Evolutionary conservation across 345 rosid genomes (phyloP).

Genomic region (Noccaea caerulescens): DNA sequence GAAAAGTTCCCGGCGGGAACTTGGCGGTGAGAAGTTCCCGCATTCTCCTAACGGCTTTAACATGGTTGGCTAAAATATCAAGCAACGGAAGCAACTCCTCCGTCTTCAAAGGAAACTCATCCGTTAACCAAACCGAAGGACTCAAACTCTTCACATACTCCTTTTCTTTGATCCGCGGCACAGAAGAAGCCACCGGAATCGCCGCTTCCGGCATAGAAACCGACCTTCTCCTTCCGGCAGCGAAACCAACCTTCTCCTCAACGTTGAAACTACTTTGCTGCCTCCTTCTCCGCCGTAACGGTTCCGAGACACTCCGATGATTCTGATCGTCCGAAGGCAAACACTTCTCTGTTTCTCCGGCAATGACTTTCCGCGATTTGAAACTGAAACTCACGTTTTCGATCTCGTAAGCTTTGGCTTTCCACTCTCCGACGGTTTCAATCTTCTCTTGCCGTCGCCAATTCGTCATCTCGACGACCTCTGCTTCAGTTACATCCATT

Average conservation of each 20-base stretch:
- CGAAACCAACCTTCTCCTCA: conserved; percentile 60
- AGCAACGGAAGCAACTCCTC: conserved; percentile 94
- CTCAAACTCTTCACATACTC: conserved; percentile 85
- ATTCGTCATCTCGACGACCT: conserved; percentile 69
- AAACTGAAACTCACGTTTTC: conserved; percentile 80
- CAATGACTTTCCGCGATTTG: conserved; percentile 66
- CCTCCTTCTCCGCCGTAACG: conserved; percentile 60
- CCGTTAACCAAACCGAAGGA: conserved; percentile 91
- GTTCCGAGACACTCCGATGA: conserved; percentile 48
- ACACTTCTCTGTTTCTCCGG: conserved; percentile 60
- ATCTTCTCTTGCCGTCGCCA: conserved; percentile 87
- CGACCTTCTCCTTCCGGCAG: conserved; percentile 60
- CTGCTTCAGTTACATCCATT: conserved; percentile 92
- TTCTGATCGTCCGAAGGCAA: conserved; percentile 47
- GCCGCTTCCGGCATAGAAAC: conserved; percentile 42
- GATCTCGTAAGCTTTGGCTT: conserved; percentile 75
- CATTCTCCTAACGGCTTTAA: conserved; percentile 92
- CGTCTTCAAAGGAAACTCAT: conserved; percentile 76
- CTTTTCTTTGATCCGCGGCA: conserved; percentile 62
- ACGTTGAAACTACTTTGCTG: conserved; percentile 78
- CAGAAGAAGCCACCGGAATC: conserved; percentile 39
- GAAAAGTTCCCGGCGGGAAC: conserved; percentile 87
- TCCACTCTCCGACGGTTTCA: conserved; percentile 80
- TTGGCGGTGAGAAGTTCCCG: conserved; percentile 86
- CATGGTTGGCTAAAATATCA: conserved; percentile 88